Evolutionary conservation across 2,329 filamentous ascomycete species (phyloP).

Genomic region (Monilinia vaccinii-corymbosi): DNA sequence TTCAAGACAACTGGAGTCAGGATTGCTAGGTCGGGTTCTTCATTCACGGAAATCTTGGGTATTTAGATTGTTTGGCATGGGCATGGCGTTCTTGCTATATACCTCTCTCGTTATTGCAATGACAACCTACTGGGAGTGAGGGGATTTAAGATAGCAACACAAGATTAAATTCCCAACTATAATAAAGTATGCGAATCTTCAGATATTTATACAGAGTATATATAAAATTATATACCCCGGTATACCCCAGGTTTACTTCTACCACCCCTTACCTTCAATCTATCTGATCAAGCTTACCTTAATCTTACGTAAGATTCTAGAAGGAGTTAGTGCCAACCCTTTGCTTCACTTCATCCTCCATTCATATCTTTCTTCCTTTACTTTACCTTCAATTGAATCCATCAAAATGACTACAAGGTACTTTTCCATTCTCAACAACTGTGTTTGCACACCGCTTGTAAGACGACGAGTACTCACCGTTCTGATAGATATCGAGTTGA

Average conservation of each 20-base stretch:
- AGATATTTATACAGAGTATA: too few species aligned
- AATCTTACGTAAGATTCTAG: too few species aligned
- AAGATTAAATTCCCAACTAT: too few species aligned
- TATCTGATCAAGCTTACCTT: too few species aligned
- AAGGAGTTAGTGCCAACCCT: too few species aligned
- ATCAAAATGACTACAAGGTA: slow-evolving; percentile 2
- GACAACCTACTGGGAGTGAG: neutral
- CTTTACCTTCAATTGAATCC: neutral
- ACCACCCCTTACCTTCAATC: too few species aligned
- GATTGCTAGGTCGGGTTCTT: slow-evolving; percentile 19
- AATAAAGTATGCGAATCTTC: too few species aligned
- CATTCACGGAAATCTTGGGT: neutral
- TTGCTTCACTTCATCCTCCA: neutral
- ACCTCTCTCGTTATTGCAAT: neutral
- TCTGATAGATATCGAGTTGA: slow-evolving; percentile 62
- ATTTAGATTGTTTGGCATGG: neutral
- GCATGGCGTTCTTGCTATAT: neutral
- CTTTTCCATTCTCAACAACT: neutral
- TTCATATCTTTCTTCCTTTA: neutral
- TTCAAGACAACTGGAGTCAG: slow-evolving; percentile 45
- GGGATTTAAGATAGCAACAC: too few species aligned
- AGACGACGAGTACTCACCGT: too few species aligned
- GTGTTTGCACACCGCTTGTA: neutral
- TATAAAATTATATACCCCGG: too few species aligned
- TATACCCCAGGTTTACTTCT: too few species aligned